phyloP scores from a whole-genome alignment of 2,329 filamentous ascomycete species.

The Ilyonectria destructans region DNA sequence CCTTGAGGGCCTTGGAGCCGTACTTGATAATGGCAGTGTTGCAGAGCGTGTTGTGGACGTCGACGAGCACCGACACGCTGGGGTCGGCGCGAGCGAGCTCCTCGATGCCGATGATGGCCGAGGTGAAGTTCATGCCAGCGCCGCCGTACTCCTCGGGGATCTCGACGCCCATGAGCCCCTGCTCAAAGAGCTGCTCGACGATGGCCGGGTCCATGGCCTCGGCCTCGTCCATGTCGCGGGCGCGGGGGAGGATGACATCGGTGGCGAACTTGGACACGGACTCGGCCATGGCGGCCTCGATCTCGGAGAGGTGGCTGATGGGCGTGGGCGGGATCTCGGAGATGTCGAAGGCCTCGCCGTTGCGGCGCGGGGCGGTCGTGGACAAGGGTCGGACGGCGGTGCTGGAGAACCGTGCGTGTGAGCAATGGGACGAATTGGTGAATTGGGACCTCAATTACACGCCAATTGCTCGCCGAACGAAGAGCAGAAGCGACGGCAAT shows the following conservation, averaged over 20 bases:
- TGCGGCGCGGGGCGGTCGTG: conserved; percentile 70
- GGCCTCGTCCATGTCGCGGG: conserved; percentile 97
- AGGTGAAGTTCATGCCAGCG: conserved; percentile 98
- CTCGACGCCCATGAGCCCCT: conserved; percentile 97
- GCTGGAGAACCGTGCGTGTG: conserved; percentile 24
- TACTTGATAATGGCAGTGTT: conserved; percentile 94
- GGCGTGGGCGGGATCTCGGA: conserved; percentile 89
- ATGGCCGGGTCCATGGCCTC: conserved; percentile 92
- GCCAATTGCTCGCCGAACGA: not conserved
- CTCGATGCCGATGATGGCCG: conserved; percentile 96
- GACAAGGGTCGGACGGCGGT: conserved; percentile 71
- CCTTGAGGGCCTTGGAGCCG: conserved; percentile 83
- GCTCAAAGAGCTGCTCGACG: conserved; percentile 96
- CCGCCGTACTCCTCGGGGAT: conserved; percentile 98
- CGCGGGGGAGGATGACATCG: conserved; percentile 90
- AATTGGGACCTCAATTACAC: conserved; percentile 12
- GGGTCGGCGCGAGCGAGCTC: conserved; percentile 95
- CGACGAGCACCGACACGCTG: conserved; percentile 93
- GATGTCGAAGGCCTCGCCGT: conserved; percentile 70
- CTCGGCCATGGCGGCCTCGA: conserved; percentile 90
- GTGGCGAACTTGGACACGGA: conserved; percentile 92
- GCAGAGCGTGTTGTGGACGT: conserved; percentile 98
- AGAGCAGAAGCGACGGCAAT: not conserved
- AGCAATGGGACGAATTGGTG: conserved; percentile 6
- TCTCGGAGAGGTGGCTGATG: conserved; percentile 93